A percentile compares a stretch with the other conserved stretches of the same genome.
Conservation (phyloP, 805 yeast genomes). For the Candida golubevii region DNA sequence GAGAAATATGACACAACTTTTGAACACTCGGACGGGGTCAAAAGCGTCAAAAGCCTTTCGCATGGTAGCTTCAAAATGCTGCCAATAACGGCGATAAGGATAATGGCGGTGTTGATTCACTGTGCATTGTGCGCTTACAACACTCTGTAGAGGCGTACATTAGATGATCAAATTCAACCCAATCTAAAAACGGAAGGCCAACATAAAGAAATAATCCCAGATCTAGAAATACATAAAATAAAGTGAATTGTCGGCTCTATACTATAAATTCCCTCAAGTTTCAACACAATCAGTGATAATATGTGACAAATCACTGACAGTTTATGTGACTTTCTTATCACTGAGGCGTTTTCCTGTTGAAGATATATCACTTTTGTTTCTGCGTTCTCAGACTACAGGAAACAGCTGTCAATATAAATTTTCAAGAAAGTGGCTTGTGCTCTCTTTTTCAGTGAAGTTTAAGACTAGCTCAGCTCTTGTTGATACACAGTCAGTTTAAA, state of each 20-base stretch:
- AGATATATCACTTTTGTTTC: too few relatives aligned
- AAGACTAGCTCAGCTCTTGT: too few relatives aligned
- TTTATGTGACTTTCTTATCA: too few relatives aligned
- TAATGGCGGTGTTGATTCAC: constrained; percentile 23
- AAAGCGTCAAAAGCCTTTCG: constrained; percentile 21
- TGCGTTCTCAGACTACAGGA: too few relatives aligned
- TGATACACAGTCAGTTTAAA: too few relatives aligned
- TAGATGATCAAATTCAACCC: constrained; percentile 19
- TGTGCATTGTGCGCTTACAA: constrained; percentile 32
- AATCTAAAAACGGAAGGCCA: constrained; percentile 26
- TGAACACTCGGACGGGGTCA: constrained; percentile 27
- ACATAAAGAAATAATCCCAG: constrained; percentile 31
- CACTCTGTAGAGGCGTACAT: too few relatives aligned
- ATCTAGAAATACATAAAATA: constrained; percentile 27
- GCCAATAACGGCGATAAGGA: constrained; percentile 26
- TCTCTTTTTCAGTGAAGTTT: too few relatives aligned
- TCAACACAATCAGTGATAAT: too few relatives aligned
- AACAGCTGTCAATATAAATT: too few relatives aligned
- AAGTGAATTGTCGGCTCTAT: constrained; percentile 24
- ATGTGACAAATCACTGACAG: too few relatives aligned
- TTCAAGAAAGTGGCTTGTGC: too few relatives aligned
- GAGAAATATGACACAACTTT: constrained; percentile 16
- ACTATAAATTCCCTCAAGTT: constrained; percentile 8
- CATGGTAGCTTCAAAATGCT: constrained; percentile 29
- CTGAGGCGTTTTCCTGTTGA: too few relatives aligned